These are phyloP conservation scores for Shiraia sp. DNA, from an alignment of 2,329 filamentous ascomycete genomes.

Conservation along the genomic window DNA sequence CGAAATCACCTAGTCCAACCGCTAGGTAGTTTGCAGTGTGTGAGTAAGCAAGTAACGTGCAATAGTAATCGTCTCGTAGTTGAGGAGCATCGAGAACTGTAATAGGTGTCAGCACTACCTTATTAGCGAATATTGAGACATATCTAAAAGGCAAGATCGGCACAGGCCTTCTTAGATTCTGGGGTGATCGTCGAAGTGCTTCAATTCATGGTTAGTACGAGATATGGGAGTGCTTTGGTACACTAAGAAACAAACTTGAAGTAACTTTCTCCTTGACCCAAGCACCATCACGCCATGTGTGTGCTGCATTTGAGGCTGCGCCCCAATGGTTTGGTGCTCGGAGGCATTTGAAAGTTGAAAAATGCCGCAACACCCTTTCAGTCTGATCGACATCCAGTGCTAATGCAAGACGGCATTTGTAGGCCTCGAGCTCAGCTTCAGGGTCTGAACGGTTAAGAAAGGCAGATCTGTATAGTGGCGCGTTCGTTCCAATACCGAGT, in stretches of 20 bases:
- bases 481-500: constrained; percentile 72
- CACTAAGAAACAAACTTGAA: constrained; percentile 36
- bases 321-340: constrained; percentile 7
- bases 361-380: constrained; percentile 62
- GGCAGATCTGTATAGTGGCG: constrained; percentile 63
- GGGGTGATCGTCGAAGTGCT: constrained; percentile 31
- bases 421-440: constrained; percentile 67
- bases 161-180: constrained; percentile 49
- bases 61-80: constrained; percentile 95
- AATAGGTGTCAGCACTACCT: constrained; percentile 36
- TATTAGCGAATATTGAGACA: constrained; percentile 31
- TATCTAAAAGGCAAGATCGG: constrained; percentile 79
- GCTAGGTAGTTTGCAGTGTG: constrained; percentile 74
- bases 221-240: constrained; percentile 14
- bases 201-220: constrained; percentile 12
- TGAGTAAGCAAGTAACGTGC: constrained; percentile 86
- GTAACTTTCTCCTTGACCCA: constrained; percentile 43
- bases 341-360: constrained; percentile 10
- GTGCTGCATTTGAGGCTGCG: constrained; percentile 12
- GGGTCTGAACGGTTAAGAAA: constrained; percentile 57
- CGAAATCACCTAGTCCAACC: constrained; percentile 75
- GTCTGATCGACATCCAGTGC: constrained; percentile 79
- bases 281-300: constrained; percentile 47
- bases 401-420: constrained; percentile 74
- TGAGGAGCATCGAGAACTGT: constrained; percentile 86